Base-by-base conservation (phyloP, 768 basidiomycete genomes). In the Hortiboletus campestris region DNA sequence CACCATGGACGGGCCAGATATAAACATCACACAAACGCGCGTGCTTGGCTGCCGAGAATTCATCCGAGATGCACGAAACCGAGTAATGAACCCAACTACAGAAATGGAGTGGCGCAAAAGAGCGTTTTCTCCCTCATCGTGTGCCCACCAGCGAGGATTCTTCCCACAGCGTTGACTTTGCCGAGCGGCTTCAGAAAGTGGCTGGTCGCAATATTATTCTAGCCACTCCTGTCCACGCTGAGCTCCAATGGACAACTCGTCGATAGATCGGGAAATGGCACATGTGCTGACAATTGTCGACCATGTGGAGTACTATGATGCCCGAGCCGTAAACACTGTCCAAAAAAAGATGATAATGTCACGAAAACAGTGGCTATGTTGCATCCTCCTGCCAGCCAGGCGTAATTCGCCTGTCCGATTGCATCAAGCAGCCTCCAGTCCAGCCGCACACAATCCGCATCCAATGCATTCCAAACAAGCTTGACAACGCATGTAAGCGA, bases 401-500 rank as follows among this genome's bases (percentile, higher is more conserved):
- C 28, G 13, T 8, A 12, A 41, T 14, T 25, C 31, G 16, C 22
- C 11, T 13, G 8, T 17, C 35, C 19, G 19, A 17, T 22, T 7
- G 31, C 19, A 53, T 60, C 36, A 63, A 29, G 44, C 57, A 45
- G 51, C 61, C 16, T 67, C 67, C 46, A 57, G 49, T 14, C 79
- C 84, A 54, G 82, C 84, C 4, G 80, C 83, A 63, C 85, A 86
- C 29, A 86, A 67, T 4, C 85, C 85, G 56, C 85, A 88, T n/a
- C 81, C 80, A 48, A 88, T 79, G 62, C 85, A 88, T 59, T 88
- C 85, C 54, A 88, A 67, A 55, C 85, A 88, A 9, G 80, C 85
- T 25, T 86, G 46, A 48, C 8, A 50, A 48, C 6, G 32, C n/a
- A 14, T 3, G 31, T 60, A n/a, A 67, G 50, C 14, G 22, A 44